Base-by-base conservation (phyloP, 2,329 filamentous ascomycete species). In the Aspergillus pseudoglaucus region DNA sequence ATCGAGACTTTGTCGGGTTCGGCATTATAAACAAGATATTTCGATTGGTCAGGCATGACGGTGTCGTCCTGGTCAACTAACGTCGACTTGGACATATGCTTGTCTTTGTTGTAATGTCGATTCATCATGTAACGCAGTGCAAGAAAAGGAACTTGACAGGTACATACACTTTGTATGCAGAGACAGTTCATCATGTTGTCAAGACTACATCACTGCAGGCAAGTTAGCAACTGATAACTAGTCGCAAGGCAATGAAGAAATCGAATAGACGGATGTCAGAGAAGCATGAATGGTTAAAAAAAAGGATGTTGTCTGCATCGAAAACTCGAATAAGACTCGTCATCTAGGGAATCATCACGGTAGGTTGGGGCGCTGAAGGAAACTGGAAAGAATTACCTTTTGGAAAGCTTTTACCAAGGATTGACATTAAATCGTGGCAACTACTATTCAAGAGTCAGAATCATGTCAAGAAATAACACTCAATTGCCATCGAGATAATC, bases 61-160 rank as follows among this genome's bases (percentile, higher is more conserved):
- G 66, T 74, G 57, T 79, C 77, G 73, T 79, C 77, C 73, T 72
- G 48, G 63, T 62, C 62, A 60, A 62, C 63, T 57, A 53, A 63
- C 61, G 62, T 60, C 58, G 57, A 82, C 89, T 94, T 84, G 79
- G 89, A 94, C 88, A 94, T 94, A 94, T 94, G 88, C 88, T 94
- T 94, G 89, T 94, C 88, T 82, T 83, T 85, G 74, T 71, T 76
- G 80, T 78, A 75, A 77, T 81, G 85, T 89, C 81, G 72, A 77
- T 79, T 93, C 88, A 93, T 93, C 88, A 93, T 82, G 63, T 68
- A 62, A 62, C 52, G 53, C 51, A 54, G 53, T 30, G 25, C 53
- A 45, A 37, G 47, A 47, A 52, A 45, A 33, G 46, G 60, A 49
- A 58, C 50, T 49, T 57, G 46, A 42, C 53, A 50, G 47, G 44